Percentiles rank a stretch among this genome's conserved stretches.
phyloP scores from a whole-genome alignment of 352 stramenopile genomes.

The Nothophytophthora sp. region DNA sequence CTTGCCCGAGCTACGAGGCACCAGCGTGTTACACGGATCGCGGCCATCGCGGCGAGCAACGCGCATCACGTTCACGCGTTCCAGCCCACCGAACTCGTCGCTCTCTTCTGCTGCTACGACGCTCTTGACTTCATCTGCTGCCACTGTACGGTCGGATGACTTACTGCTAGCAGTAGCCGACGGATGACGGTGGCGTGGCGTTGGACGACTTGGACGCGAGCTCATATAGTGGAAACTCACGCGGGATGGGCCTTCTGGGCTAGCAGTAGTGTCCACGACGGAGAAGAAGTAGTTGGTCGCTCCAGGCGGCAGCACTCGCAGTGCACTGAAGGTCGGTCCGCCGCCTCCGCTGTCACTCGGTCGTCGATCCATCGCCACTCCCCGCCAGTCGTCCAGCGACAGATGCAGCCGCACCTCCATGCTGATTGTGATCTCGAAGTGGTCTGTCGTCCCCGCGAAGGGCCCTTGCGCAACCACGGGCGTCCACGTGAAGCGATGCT shows the following conservation, averaged over 20 bases:
- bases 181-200: constrained; percentile 19
- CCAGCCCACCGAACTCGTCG: constrained; percentile 31
- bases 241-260: constrained; percentile 14
- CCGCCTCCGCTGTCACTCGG: constrained; percentile 32
- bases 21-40: constrained; percentile 73
- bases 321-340: constrained; percentile 50
- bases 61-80: constrained; percentile 58
- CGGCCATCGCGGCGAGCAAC: constrained; percentile 50
- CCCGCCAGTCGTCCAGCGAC: constrained; percentile 71
- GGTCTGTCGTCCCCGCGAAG: constrained; percentile 28
- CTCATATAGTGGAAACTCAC: constrained; percentile 50
- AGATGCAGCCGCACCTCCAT: constrained; percentile 62
- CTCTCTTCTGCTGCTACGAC: constrained; percentile 2
- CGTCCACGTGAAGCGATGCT: constrained; percentile 75
- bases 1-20: constrained; percentile 53
- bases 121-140: constrained; percentile 10
- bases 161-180: too few species aligned
- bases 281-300: constrained; percentile 83
- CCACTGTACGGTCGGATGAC: too few species aligned
- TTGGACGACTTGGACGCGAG: constrained; percentile 20
- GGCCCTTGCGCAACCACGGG: constrained; percentile 38
- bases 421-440: constrained; percentile 31
- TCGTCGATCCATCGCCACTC: constrained; percentile 60
- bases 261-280: constrained; percentile 27
- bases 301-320: constrained; percentile 64